Evolutionary conservation across 2,329 filamentous ascomycete species (phyloP).

Genomic region (Ploettnerulaceae sp.): DNA sequence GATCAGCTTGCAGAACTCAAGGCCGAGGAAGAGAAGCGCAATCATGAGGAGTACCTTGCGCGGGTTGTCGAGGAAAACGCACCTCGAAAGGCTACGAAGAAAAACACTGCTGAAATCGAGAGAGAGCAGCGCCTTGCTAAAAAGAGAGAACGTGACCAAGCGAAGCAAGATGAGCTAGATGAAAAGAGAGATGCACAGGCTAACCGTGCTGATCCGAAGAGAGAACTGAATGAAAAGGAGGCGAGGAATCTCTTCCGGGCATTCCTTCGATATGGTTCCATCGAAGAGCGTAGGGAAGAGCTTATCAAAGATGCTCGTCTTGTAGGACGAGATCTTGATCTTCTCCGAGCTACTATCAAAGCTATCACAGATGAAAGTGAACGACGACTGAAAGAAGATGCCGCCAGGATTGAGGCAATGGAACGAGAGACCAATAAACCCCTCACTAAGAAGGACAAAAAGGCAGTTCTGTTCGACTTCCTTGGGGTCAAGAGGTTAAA

Average conservation of each 20-base stretch:
- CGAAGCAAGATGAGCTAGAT: conserved; percentile 65
- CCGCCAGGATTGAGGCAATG: conserved; percentile 53
- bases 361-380: conserved; percentile 64
- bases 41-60: conserved; percentile 76
- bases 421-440: conserved; percentile 72
- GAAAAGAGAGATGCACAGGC: conserved; percentile 65
- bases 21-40: conserved; percentile 78
- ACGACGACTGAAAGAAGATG: conserved; percentile 71
- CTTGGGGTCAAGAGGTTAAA: conserved; percentile 92
- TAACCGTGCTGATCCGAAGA: conserved; percentile 73
- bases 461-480: conserved; percentile 93
- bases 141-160: conserved; percentile 60
- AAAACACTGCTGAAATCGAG: conserved; percentile 53
- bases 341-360: conserved; percentile 68
- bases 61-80: conserved; percentile 80
- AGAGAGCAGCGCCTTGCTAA: conserved; percentile 60
- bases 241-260: conserved; percentile 86
- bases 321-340: conserved; percentile 72
- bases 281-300: conserved; percentile 83
- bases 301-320: conserved; percentile 84
- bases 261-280: conserved; percentile 84
- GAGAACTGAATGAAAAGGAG: conserved; percentile 89
- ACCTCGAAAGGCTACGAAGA: conserved; percentile 67
- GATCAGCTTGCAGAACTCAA: conserved; percentile 88
- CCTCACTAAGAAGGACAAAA: conserved; percentile 94